A percentile compares a stretch with the other conserved stretches of the same genome.
Conservation (phyloP, 352 stramenopile species). For the Phytophthora niederhauseri region DNA sequence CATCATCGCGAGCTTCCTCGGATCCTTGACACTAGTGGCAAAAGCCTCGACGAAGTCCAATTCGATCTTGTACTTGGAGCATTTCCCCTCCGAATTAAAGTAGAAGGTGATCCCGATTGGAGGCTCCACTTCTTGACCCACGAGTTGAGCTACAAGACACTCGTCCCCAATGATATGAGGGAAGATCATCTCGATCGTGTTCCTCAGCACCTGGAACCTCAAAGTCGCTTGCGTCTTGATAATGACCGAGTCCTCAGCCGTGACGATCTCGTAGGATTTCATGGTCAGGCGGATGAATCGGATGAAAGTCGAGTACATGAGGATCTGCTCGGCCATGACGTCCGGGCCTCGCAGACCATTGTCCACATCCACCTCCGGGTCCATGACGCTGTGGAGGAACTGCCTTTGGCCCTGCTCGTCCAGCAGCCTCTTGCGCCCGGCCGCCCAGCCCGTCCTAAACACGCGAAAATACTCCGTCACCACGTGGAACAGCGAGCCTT, state of each 20-base stretch:
- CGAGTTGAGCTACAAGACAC: conserved; percentile 39
- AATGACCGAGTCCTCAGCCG: conserved; percentile 38
- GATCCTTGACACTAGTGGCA: conserved; percentile 34
- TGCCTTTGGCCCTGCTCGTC: conserved; percentile 28
- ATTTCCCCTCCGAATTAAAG: conserved; percentile 39
- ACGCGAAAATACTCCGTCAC: conserved; percentile 37
- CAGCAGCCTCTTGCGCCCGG: conserved; percentile 15
- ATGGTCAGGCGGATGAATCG: conserved; percentile 43
- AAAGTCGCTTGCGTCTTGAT: conserved; percentile 35
- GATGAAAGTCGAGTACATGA: conserved; percentile 48
- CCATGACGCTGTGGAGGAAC: conserved; percentile 49
- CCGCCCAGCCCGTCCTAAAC: conserved; percentile 19
- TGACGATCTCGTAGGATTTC: conserved; percentile 37
- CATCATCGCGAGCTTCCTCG: conserved; percentile 34
- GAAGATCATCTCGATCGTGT: conserved; percentile 51
- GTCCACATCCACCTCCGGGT: conserved; percentile 40
- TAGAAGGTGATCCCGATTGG: conserved; percentile 37
- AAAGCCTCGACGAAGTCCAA: conserved; percentile 47
- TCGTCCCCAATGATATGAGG: conserved; percentile 49
- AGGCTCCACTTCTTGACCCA: conserved; percentile 41
- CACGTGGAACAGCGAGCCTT: conserved; percentile 34
- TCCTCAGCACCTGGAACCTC: conserved; percentile 51
- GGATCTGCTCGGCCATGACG: conserved; percentile 46
- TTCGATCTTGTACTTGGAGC: conserved; percentile 33
- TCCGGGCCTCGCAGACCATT: conserved; percentile 35